Evolutionary conservation across 164 flowering plant genomes (phyloP).

Genomic region (Buxus sempervirens): DNA sequence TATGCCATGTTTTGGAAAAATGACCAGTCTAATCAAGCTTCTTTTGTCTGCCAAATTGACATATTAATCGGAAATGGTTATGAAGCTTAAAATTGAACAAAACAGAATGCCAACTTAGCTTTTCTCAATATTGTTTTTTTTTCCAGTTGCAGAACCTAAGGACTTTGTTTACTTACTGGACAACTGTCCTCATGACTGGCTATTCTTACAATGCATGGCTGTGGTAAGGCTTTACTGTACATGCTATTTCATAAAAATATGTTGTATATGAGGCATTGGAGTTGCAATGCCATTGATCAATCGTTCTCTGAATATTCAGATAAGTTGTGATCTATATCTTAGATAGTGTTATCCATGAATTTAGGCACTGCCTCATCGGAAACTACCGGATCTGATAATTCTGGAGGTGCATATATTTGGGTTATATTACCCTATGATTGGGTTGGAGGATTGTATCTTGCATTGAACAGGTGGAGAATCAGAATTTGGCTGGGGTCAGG

Average conservation of each 20-base stretch:
- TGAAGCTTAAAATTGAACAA: no score
- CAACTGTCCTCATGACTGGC: constrained; percentile 97
- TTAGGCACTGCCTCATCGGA: neutral
- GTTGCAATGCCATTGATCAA: neutral
- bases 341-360: neutral
- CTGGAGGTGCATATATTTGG: neutral
- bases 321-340: neutral
- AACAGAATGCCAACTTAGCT: no score
- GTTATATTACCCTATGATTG: neutral
- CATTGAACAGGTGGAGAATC: neutral
- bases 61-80: no score
- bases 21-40: no score
- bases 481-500: no score
- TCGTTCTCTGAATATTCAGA: neutral
- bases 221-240: constrained; percentile 62
- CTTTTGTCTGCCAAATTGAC: no score
- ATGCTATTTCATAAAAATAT: neutral
- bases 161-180: constrained; percentile 76
- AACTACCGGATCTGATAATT: neutral
- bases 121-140: neutral
- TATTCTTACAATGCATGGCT: constrained; percentile 84
- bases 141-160: constrained; percentile 82
- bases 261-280: neutral
- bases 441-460: no score
- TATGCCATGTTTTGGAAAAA: no score